Evolutionary conservation across 1,139 yeast species (phyloP), one percentile per base, ranked within the genome.

Genomic region (Wickerhamomyces sp.): DNA sequence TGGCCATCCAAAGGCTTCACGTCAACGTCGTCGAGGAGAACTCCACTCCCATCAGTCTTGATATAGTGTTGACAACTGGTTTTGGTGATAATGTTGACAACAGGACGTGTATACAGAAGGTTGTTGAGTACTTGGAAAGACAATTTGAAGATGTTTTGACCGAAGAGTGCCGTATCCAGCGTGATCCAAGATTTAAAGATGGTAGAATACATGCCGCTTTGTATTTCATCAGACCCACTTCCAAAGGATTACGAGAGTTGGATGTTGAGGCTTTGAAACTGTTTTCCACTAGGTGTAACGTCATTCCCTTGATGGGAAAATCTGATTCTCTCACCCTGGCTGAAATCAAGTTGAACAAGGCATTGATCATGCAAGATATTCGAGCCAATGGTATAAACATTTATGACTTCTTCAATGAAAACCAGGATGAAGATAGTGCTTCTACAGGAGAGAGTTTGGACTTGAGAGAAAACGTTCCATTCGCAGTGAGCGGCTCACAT

Each of bases 121-220:
- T 81, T 21, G 62, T 63, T 27, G 59, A 66, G 12, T 77, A 67
- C 46, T 58, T 81, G 42, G 79, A 77, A 51, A 58, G 59, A 23
- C 78, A 78, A 44, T 78, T 77, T 50, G 75, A 76, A 41, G 47
- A 53, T 16, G 70, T 75, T 23, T 63, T 80, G 33, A 65, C 65
- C 20, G 85, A 80, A 48, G 89, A 81, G 51, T 59, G 71, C 28
- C 70, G 78, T 45, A 75, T 80, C 31, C 64, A 71, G 42, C 66
- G 88, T 52, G 70, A 71, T 44, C 68, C 78, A 11, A 62, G 65
- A 36, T 63, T 65, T 38, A 66, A 62, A 38, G 88, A 81, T 54
- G 68, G 70, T 16, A 60, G 87, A 42, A 73, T 81, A 28, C 88
- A 81, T 55, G 80, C 69, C 16, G 73, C 79, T 35, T 51, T 80